Conservation (phyloP, 352 stramenopile genomes). For the Aphanomyces cochlioides region DNA sequence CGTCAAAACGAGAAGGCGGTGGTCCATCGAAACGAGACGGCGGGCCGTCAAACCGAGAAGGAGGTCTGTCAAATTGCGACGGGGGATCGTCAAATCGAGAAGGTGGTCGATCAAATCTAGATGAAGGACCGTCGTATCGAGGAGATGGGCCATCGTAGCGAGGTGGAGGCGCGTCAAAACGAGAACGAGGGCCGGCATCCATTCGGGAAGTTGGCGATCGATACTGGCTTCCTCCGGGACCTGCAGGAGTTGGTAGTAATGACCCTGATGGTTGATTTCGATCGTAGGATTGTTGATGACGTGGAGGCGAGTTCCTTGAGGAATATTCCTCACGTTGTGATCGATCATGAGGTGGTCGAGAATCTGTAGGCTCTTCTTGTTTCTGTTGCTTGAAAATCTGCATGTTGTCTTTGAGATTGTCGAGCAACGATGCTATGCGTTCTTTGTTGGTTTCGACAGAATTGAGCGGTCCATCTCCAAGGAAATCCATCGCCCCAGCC, state of each 20-base stretch:
- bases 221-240: not conserved
- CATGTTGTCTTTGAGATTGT: slow-evolving; percentile 58
- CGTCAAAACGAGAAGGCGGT: not conserved
- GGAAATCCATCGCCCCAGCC: slow-evolving; percentile 44
- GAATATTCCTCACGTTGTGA: not conserved
- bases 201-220: not conserved
- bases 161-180: not conserved
- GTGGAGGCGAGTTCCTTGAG: not conserved
- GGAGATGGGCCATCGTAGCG: not conserved
- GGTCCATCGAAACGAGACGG: not conserved
- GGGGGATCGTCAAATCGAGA: slow-evolving; percentile 1
- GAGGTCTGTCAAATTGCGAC: not conserved
- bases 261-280: no score
- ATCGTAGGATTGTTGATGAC: no score
- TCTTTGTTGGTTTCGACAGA: slow-evolving; percentile 29
- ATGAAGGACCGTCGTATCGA: not conserved
- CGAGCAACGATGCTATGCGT: slow-evolving; percentile 71
- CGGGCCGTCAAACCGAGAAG: slow-evolving; percentile 7
- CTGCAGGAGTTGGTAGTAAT: not conserved
- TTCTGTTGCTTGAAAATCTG: slow-evolving; percentile 20
- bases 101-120: not conserved
- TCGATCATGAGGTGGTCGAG: not conserved
- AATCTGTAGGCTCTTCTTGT: not conserved
- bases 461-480: slow-evolving; percentile 13
- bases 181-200: not conserved